These are phyloP conservation scores for Chaetomiaceae sp. DNA, from an alignment of 2,329 filamentous ascomycete genomes.

Conservation along the genomic window DNA sequence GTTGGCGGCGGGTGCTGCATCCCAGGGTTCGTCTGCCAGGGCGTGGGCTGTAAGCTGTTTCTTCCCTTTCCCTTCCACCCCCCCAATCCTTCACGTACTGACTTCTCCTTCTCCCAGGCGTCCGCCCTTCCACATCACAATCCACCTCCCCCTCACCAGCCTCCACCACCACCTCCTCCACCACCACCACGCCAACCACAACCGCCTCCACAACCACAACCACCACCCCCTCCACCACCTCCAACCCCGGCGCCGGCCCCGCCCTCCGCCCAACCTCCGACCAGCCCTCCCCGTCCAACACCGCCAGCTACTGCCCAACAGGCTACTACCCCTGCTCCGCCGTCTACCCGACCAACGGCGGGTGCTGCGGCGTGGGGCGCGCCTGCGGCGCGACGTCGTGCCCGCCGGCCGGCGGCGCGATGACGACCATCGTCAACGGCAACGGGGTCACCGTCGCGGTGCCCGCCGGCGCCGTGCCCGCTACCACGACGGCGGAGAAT, in stretches of 20 bases:
- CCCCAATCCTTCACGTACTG: background rate
- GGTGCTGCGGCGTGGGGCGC: slow-evolving; percentile 80
- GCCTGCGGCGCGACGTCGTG: slow-evolving; percentile 80
- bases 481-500: slow-evolving; percentile 19
- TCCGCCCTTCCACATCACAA: too few relatives aligned
- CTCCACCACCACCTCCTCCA: slow-evolving; percentile 8
- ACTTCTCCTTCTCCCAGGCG: slow-evolving; percentile 25
- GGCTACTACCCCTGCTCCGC: slow-evolving; percentile 91
- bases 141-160: too few relatives aligned
- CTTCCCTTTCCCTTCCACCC: slow-evolving; percentile 6
- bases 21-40: slow-evolving; percentile 61
- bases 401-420: slow-evolving; percentile 50
- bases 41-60: slow-evolving; percentile 58
- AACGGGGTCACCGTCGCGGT: slow-evolving; percentile 67
- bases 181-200: slow-evolving; percentile 20
- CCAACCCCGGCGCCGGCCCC: slow-evolving; percentile 32
- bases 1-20: slow-evolving; percentile 73
- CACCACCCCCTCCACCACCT: slow-evolving; percentile 28
- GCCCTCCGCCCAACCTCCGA: slow-evolving; percentile 45
- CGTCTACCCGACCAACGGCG: slow-evolving; percentile 60
- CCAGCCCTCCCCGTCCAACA: slow-evolving; percentile 29
- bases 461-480: slow-evolving; percentile 44
- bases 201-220: slow-evolving; percentile 38
- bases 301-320: slow-evolving; percentile 59
- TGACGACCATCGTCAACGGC: slow-evolving; percentile 50